These are phyloP conservation scores for Rhodomyrtus psidioides DNA, from an alignment of 441 rosid genomes.

Conservation along the genomic window DNA sequence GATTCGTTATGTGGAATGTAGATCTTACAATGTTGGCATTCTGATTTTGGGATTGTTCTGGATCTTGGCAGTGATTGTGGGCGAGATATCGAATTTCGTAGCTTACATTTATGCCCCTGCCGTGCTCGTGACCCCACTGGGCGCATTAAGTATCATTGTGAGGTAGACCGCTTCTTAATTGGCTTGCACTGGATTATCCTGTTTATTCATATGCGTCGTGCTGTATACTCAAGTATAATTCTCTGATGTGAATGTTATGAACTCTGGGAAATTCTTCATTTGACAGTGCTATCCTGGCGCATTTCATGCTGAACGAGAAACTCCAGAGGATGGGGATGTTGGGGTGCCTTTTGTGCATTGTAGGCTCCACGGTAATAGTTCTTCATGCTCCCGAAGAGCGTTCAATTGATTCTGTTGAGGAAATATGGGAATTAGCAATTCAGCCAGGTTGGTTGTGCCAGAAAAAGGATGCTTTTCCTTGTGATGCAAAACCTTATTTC, in stretches of 20 bases:
- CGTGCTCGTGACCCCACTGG: conserved; percentile 11
- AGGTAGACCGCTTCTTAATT: neutral
- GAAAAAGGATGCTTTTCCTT: neutral
- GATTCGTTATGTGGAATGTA: neutral
- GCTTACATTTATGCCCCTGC: conserved; percentile 13
- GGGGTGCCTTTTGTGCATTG: conserved; percentile 12
- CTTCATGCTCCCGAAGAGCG: conserved; percentile 11
- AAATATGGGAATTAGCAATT: conserved; percentile 14
- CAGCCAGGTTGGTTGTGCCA: conserved; percentile 10
- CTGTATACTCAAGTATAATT: neutral
- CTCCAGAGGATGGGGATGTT: conserved; percentile 12
- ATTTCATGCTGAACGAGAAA: conserved; percentile 10
- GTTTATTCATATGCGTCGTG: neutral
- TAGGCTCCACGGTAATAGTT: conserved; percentile 9
- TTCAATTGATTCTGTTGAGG: conserved; percentile 2
- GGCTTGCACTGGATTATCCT: neutral
- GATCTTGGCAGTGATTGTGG: conserved; percentile 8
- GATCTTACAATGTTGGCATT: neutral
- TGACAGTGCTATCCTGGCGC: conserved; percentile 14
- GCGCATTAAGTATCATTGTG: conserved; percentile 13
- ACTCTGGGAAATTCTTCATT: neutral
- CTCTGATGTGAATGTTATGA: neutral
- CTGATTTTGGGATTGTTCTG: neutral
- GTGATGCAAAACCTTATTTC: neutral
- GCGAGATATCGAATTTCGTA: conserved; percentile 9